Percentiles rank a stretch among this genome's conserved stretches.
Evolutionary conservation across 169 alveolate species (phyloP).

Genomic region (Plasmodium inui): DNA sequence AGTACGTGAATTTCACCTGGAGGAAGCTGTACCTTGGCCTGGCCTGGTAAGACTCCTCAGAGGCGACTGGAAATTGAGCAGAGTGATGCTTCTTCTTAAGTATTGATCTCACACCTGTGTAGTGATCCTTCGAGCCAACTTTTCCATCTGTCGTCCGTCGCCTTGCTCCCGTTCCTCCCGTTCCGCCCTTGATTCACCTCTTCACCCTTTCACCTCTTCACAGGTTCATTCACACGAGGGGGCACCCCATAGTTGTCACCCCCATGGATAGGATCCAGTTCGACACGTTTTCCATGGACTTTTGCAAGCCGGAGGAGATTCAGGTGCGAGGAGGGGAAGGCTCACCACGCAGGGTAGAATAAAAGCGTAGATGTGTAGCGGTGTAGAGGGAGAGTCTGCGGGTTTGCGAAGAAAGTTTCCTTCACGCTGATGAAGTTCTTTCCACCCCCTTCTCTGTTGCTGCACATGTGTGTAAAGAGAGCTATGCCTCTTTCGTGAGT

Average conservation of each 20-base stretch:
- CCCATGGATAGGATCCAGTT: constrained; percentile 47
- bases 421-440: too few species aligned
- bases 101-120: too few species aligned
- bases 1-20: constrained; percentile 48
- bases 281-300: constrained; percentile 56
- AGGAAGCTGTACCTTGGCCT: constrained; percentile 46
- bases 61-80: neutral
- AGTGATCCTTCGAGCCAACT: neutral
- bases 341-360: neutral
- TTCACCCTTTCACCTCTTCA: neutral
- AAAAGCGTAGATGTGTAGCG: neutral
- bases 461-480: neutral
- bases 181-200: neutral
- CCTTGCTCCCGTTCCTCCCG: neutral
- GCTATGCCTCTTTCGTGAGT: neutral
- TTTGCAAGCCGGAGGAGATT: constrained; percentile 68
- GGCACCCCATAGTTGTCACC: constrained; percentile 52
- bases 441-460: too few species aligned
- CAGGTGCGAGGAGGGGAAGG: constrained; percentile 21
- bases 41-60: constrained; percentile 14
- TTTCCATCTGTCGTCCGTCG: neutral
- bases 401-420: neutral
- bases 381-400: neutral
- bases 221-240: constrained; percentile 70
- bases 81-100: neutral